A percentile compares a stretch with the other conserved stretches of the same genome.
These are phyloP conservation scores for Silene latifolia DNA, from an alignment of 148 eudicot genomes.

Conservation along the genomic window DNA sequence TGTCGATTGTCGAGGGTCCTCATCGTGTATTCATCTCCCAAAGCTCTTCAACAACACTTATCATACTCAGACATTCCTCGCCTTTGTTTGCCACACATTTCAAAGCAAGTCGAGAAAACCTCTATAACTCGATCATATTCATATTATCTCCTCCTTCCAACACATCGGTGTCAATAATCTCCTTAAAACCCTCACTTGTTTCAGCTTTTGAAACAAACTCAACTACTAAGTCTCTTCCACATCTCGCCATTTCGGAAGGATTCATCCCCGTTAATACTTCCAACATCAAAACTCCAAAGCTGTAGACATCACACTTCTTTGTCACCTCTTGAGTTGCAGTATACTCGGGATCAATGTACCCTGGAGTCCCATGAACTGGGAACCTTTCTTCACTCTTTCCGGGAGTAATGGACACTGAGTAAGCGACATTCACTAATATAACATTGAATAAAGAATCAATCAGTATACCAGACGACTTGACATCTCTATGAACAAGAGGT, in stretches of 20 bases:
- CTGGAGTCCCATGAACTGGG: slow-evolving; percentile 22
- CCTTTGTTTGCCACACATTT: slow-evolving; percentile 27
- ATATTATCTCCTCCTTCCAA: slow-evolving; percentile 21
- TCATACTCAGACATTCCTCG: slow-evolving; percentile 33
- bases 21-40: slow-evolving; percentile 3
- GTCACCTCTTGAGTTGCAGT: slow-evolving; percentile 15
- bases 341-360: slow-evolving; percentile 33
- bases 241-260: slow-evolving; percentile 3
- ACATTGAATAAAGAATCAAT: slow-evolving; percentile 19
- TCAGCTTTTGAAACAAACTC: slow-evolving; percentile 17
- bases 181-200: neutral
- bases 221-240: slow-evolving; percentile 18
- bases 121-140: slow-evolving; percentile 9
- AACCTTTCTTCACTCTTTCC: slow-evolving; percentile 14
- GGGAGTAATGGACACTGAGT: slow-evolving; percentile 21
- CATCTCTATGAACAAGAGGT: slow-evolving; percentile 32
- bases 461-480: slow-evolving; percentile 23
- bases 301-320: slow-evolving; percentile 30
- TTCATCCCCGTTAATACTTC: slow-evolving; percentile 20
- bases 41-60: slow-evolving; percentile 20
- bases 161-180: slow-evolving; percentile 20
- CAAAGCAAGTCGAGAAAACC: slow-evolving; percentile 19
- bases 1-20: too few species aligned
- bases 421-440: slow-evolving; percentile 20
- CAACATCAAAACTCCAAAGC: slow-evolving; percentile 25